A percentile compares a stretch with the other conserved stretches of the same genome.
Evolutionary conservation across 345 rosid genomes (phyloP).

Genomic region (Nephelium lappaceum): DNA sequence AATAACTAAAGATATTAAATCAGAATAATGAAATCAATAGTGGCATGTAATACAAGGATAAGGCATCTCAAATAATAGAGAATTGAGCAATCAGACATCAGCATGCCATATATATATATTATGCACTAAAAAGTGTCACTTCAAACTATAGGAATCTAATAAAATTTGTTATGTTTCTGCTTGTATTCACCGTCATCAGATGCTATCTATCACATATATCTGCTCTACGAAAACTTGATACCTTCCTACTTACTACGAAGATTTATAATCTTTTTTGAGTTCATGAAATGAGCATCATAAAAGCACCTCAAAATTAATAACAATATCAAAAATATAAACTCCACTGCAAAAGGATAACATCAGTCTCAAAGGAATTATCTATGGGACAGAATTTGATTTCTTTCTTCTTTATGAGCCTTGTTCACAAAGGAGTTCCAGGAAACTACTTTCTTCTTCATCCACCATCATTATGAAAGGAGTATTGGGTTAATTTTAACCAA

Average conservation of each 20-base stretch:
- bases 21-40: neutral
- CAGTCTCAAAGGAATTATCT: neutral
- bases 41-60: neutral
- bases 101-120: neutral
- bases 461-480: neutral
- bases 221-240: neutral
- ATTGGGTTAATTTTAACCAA: neutral
- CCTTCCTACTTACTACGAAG: neutral
- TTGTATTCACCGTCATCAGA: neutral
- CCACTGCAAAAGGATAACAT: neutral
- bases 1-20: neutral
- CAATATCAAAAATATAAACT: no score
- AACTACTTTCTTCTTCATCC: neutral
- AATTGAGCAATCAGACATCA: neutral
- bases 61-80: neutral
- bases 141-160: neutral
- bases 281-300: neutral
- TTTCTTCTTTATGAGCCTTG: neutral
- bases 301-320: neutral
- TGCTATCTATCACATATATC: no score
- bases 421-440: neutral
- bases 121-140: neutral
- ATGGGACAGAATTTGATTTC: neutral
- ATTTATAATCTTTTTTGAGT: neutral
- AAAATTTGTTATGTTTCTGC: neutral